phyloP scores from a whole-genome alignment of 495 filamentous ascomycete genomes.

The Cudoniella acicularis region DNA sequence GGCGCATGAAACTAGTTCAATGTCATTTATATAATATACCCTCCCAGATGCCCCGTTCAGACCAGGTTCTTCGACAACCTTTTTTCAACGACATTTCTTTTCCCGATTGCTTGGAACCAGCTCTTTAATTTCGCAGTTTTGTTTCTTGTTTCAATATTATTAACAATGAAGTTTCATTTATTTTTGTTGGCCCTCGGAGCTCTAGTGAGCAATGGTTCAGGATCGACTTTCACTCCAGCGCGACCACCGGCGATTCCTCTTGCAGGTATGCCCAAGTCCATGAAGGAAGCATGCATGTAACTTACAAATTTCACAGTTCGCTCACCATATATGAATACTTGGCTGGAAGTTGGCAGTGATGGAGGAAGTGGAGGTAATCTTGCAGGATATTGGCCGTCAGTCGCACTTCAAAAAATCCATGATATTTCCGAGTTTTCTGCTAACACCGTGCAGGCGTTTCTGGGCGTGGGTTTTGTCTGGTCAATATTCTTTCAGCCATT shows the following conservation, averaged over 20 bases:
- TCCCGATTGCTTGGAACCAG: no score
- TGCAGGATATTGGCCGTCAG: constrained; percentile 58
- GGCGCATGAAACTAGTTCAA: no score
- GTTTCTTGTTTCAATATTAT: neutral
- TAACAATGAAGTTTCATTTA: neutral
- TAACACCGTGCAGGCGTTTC: constrained; percentile 6
- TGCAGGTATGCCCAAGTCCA: constrained; percentile 29
- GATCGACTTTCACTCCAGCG: constrained; percentile 30
- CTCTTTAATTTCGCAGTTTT: no score
- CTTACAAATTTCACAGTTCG: no score
- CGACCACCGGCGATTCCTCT: constrained; percentile 75
- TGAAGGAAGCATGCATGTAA: neutral
- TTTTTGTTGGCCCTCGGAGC: neutral
- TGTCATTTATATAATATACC: no score
- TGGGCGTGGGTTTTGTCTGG: constrained; percentile 3
- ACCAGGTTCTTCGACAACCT: no score
- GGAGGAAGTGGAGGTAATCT: constrained; percentile 73
- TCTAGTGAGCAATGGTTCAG: neutral
- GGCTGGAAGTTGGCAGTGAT: constrained; percentile 65
- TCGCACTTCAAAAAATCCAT: constrained; percentile 38
- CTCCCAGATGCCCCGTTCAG: no score
- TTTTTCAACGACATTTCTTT: no score
- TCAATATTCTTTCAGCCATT: neutral
- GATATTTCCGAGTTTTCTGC: constrained; percentile 12
- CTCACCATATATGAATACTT: constrained; percentile 79